Evolutionary conservation across 2,329 filamentous ascomycete genomes (phyloP).

Genomic region (Reticulascus tulasneorum): DNA sequence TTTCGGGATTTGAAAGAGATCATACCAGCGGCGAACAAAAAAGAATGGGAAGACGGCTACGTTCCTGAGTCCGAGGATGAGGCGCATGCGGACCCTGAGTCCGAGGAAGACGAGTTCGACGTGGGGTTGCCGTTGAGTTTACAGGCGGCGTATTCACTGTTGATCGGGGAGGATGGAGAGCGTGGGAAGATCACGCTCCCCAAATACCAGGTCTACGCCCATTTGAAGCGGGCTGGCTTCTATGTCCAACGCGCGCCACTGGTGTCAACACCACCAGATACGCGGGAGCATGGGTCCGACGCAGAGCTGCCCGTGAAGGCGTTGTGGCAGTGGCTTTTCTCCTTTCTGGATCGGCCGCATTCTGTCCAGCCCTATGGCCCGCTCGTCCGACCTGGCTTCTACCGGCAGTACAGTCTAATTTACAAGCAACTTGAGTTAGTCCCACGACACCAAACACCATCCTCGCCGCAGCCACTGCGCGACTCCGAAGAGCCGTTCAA

Average conservation of each 20-base stretch:
- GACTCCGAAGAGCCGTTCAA: constrained; percentile 55
- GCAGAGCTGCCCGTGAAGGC: constrained; percentile 17
- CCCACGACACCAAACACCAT: constrained; percentile 59
- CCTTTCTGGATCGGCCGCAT: constrained; percentile 33
- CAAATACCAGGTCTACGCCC: constrained; percentile 82
- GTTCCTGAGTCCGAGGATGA: constrained; percentile 15
- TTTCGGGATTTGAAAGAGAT: constrained; percentile 45
- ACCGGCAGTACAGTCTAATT: constrained; percentile 65
- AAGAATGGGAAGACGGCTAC: constrained; percentile 23
- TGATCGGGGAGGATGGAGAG: constrained; percentile 68
- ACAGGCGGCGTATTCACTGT: constrained; percentile 82
- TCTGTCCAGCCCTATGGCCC: constrained; percentile 44
- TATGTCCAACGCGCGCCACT: constrained; percentile 66
- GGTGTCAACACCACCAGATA: constrained; percentile 13
- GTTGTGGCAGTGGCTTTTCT: constrained; percentile 52
- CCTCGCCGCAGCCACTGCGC: constrained; percentile 19
- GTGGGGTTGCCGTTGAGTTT: constrained; percentile 80
- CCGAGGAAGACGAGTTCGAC: constrained; percentile 46
- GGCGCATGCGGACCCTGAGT: constrained; percentile 16
- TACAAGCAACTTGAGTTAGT: constrained; percentile 75
- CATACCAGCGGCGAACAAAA: constrained; percentile 28
- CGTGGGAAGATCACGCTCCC: constrained; percentile 63
- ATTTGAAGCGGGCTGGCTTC: constrained; percentile 80
- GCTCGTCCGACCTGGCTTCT: constrained; percentile 58
- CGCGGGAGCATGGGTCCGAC: neutral